phyloP scores from a whole-genome alignment of 257 asterid genomes.

The Galeopsis tetrahit region DNA sequence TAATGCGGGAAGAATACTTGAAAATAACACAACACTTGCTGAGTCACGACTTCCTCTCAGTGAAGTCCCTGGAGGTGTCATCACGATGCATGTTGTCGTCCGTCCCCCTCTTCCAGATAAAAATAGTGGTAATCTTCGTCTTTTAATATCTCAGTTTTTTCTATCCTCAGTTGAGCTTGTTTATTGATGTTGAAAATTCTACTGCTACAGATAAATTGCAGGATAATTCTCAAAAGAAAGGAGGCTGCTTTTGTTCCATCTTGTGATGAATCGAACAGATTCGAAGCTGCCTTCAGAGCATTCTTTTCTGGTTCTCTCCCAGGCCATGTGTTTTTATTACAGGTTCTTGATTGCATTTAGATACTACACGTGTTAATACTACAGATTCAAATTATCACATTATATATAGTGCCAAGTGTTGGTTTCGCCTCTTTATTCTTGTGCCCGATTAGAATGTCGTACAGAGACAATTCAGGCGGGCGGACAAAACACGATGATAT shows the following conservation, averaged over 20 bases:
- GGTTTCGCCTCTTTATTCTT: conserved; percentile 29
- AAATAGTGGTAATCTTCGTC: conserved; percentile 54
- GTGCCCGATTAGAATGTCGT: conserved; percentile 15
- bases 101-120: conserved; percentile 78
- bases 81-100: conserved; percentile 89
- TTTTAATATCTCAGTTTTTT: background rate
- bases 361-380: conserved; percentile 41
- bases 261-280: conserved; percentile 40
- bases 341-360: conserved; percentile 38
- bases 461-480: conserved; percentile 13
- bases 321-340: conserved; percentile 35
- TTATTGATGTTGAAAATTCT: conserved; percentile 16
- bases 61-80: conserved; percentile 87
- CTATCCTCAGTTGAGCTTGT: background rate
- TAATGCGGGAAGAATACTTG: conserved; percentile 86
- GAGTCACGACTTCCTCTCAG: conserved; percentile 79
- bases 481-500: background rate
- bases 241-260: conserved; percentile 74
- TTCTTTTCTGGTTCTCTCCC: conserved; percentile 22
- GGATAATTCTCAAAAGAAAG: conserved; percentile 60
- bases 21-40: conserved; percentile 71
- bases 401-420: conserved; percentile 18
- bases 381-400: conserved; percentile 36
- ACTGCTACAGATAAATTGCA: conserved; percentile 60
- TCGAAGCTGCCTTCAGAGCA: conserved; percentile 31